Conservation (phyloP, 2,329 filamentous ascomycete genomes). For the Diaporthe citrichinensis region DNA sequence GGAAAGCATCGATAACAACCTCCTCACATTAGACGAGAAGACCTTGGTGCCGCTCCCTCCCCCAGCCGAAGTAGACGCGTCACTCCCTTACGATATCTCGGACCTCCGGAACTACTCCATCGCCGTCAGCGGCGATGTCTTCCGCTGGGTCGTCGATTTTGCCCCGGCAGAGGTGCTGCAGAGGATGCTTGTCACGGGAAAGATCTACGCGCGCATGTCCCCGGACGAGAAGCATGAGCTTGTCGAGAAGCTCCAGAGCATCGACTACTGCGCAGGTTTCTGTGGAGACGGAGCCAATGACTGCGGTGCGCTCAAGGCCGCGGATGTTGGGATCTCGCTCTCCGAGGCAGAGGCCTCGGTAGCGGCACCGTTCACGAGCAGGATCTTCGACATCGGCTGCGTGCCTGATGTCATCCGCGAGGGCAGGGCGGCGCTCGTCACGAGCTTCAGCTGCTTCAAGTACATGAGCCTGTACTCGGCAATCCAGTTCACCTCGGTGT, state of each 20-base stretch:
- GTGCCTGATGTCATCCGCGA: constrained; percentile 95
- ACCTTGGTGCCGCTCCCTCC: constrained; percentile 83
- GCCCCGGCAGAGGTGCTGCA: constrained; percentile 84
- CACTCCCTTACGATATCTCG: constrained; percentile 86
- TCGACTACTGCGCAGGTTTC: constrained; percentile 96
- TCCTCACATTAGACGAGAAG: constrained; percentile 82
- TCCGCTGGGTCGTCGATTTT: constrained; percentile 96
- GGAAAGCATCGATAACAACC: constrained; percentile 94
- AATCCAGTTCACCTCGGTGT: constrained; percentile 98
- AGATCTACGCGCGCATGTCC: constrained; percentile 98
- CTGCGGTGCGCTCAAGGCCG: constrained; percentile 95
- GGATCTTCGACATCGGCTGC: constrained; percentile 96
- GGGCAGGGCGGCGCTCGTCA: constrained; percentile 94
- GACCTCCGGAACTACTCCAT: constrained; percentile 89
- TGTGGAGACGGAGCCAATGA: constrained; percentile 98
- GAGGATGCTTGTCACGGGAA: constrained; percentile 88
- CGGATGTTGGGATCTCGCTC: constrained; percentile 96
- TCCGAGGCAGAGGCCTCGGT: constrained; percentile 98
- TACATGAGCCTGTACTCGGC: constrained; percentile 99
- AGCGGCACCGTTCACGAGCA: constrained; percentile 96
- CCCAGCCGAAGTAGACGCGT: constrained; percentile 81
- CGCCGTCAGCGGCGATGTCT: constrained; percentile 92
- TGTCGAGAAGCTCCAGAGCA: constrained; percentile 95
- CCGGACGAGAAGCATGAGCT: constrained; percentile 98
- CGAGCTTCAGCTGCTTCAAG: constrained; percentile 99